Evolutionary conservation across 164 flowering plant species (phyloP).

Genomic region (Amborella trichopoda): DNA sequence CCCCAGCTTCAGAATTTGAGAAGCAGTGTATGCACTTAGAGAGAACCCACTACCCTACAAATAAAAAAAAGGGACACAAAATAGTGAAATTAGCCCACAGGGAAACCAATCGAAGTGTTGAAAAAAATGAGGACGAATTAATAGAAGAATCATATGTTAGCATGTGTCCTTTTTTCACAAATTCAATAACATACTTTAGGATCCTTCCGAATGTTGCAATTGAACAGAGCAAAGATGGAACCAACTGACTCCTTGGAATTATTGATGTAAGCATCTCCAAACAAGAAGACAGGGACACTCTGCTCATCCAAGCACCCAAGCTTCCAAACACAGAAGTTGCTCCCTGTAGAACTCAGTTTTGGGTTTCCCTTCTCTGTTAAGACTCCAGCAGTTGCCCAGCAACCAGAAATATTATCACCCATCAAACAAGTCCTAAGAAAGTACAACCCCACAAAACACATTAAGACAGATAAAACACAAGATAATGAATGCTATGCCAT

Average conservation of each 20-base stretch:
- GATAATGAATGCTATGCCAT: background rate
- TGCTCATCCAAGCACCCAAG: slow-evolving; percentile 63
- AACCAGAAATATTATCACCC: slow-evolving; percentile 67
- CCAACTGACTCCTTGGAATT: slow-evolving; percentile 44
- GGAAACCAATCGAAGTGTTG: background rate
- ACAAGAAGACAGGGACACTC: slow-evolving; percentile 58
- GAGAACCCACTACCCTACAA: slow-evolving; percentile 63
- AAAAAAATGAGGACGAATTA: too few relatives aligned
- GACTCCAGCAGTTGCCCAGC: slow-evolving; percentile 93
- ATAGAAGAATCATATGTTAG: background rate
- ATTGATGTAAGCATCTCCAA: slow-evolving; percentile 75
- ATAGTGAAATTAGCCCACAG: background rate
- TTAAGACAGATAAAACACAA: background rate
- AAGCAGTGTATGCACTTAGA: slow-evolving; percentile 41
- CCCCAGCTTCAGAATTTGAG: slow-evolving; percentile 66
- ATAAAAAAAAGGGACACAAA: background rate
- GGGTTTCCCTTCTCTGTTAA: slow-evolving; percentile 58
- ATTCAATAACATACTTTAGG: slow-evolving; percentile 20
- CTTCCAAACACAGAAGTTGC: slow-evolving; percentile 64
- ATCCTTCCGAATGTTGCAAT: slow-evolving; percentile 58
- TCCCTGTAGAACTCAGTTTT: slow-evolving; percentile 65
- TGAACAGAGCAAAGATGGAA: slow-evolving; percentile 65
- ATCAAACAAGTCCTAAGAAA: slow-evolving; percentile 45
- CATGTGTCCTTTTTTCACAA: background rate
- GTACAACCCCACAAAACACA: background rate